Conservation (phyloP, 768 basidiomycete genomes). For the Mycena alexandri region DNA sequence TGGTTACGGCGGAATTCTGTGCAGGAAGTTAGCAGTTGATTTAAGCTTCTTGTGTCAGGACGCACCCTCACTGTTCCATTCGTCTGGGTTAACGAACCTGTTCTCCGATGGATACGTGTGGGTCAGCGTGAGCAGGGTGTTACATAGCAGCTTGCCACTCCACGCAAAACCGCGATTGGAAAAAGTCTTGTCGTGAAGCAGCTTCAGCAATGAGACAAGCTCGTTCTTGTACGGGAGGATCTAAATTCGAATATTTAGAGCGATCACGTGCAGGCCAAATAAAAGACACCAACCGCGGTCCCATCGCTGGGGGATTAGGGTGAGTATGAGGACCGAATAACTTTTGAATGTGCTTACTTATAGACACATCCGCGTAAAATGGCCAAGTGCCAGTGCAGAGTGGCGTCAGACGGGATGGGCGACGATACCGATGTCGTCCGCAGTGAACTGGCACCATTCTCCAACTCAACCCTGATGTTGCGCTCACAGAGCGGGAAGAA, state of each 20-base stretch:
- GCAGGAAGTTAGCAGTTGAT: conserved; percentile 1
- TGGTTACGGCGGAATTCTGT: conserved; percentile 79
- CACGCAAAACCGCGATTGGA: conserved; percentile 89
- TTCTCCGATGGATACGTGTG: conserved; percentile 87
- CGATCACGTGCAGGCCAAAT: not conserved
- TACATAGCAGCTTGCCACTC: conserved; percentile 82
- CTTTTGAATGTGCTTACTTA: conserved; percentile 62
- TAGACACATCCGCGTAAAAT: conserved; percentile 85
- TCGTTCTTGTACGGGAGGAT: conserved; percentile 73
- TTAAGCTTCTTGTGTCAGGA: not conserved
- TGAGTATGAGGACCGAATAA: conserved; percentile 3
- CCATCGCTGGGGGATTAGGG: conserved; percentile 64
- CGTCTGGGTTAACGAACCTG: conserved; percentile 82
- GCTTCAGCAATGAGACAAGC: conserved; percentile 68
- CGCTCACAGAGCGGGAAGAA: conserved; percentile 81
- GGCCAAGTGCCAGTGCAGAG: conserved; percentile 89
- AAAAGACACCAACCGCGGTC: conserved; percentile 59
- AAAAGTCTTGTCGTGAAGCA: conserved; percentile 77
- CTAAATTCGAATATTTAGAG: conserved; percentile 49
- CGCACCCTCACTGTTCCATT: conserved; percentile 79
- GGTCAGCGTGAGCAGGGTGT: conserved; percentile 78
- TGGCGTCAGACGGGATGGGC: conserved; percentile 83
- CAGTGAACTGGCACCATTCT: conserved; percentile 84
- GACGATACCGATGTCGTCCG: conserved; percentile 78
- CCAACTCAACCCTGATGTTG: conserved; percentile 82